Evolutionary conservation across 768 basidiomycete genomes (phyloP).

Genomic region (Paxillus ammoniavirescens): DNA sequence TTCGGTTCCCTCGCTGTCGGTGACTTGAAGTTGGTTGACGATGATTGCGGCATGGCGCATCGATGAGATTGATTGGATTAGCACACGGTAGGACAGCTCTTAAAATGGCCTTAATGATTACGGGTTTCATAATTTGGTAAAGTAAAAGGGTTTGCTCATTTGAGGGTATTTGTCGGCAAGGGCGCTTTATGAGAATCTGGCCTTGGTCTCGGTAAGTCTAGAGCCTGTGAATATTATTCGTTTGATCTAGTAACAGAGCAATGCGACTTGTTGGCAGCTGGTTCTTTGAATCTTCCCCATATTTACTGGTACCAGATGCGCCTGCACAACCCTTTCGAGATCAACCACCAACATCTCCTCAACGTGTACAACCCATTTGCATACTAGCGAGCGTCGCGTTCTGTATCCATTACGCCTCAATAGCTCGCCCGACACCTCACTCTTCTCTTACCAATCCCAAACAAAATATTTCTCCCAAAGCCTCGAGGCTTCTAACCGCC

Average conservation of each 20-base stretch:
- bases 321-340: slow-evolving; percentile 3
- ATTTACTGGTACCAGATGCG: slow-evolving; percentile 12
- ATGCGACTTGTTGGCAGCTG: slow-evolving; percentile 3
- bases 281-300: slow-evolving; percentile 8
- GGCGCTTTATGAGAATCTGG: neutral
- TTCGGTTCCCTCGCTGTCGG: neutral
- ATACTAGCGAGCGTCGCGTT: slow-evolving; percentile 4
- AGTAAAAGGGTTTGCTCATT: neutral
- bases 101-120: no score
- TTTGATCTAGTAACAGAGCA: slow-evolving; percentile 9
- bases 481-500: slow-evolving; percentile 1
- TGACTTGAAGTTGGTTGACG: no score
- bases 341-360: slow-evolving; percentile 3
- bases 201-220: slow-evolving; percentile 23
- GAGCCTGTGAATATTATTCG: slow-evolving; percentile 19
- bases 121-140: slow-evolving; percentile 7
- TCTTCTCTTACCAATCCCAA: slow-evolving; percentile 3
- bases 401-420: slow-evolving; percentile 18
- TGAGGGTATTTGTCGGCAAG: slow-evolving; percentile 3
- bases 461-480: neutral
- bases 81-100: neutral
- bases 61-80: neutral
- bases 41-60: neutral
- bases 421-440: slow-evolving; percentile 5
- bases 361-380: neutral